These are phyloP conservation scores for Fragaria iinumae DNA, from an alignment of 306 rosid species.

Conservation along the genomic window DNA sequence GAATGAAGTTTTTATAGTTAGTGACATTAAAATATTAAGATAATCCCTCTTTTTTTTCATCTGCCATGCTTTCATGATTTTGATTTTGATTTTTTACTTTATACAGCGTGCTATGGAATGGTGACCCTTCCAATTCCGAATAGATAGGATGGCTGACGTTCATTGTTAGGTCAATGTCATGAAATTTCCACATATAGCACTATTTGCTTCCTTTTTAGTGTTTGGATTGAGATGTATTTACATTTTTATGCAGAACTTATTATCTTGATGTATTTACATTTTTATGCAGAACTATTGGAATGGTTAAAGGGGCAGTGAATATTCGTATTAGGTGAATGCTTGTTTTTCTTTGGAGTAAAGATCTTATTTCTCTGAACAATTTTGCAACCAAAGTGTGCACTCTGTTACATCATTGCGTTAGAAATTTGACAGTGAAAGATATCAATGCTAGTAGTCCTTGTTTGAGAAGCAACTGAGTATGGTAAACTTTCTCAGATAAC, in stretches of 20 bases:
- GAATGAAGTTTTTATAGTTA: background rate
- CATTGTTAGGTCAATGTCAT: background rate
- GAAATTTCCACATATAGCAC: background rate
- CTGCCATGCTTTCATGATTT: background rate
- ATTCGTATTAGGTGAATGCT: background rate
- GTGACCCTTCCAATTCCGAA: constrained; percentile 24
- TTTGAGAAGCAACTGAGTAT: background rate
- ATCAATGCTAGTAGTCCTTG: background rate
- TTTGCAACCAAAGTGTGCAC: background rate
- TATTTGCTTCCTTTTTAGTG: background rate
- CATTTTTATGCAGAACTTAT: background rate
- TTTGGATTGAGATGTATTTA: background rate
- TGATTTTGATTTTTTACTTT: background rate
- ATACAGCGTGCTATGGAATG: background rate
- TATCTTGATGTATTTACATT: background rate
- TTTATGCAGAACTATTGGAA: background rate
- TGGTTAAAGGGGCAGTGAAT: background rate
- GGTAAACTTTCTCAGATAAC: background rate
- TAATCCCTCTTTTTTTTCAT: background rate
- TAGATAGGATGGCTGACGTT: constrained; percentile 21
- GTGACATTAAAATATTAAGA: constrained; percentile 1
- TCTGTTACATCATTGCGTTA: background rate
- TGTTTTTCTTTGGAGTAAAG: background rate
- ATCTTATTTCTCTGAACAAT: background rate
- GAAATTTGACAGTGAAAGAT: background rate